These are phyloP conservation scores for Capronia americana DNA, from an alignment of 2,329 filamentous ascomycete species.

Conservation along the genomic window DNA sequence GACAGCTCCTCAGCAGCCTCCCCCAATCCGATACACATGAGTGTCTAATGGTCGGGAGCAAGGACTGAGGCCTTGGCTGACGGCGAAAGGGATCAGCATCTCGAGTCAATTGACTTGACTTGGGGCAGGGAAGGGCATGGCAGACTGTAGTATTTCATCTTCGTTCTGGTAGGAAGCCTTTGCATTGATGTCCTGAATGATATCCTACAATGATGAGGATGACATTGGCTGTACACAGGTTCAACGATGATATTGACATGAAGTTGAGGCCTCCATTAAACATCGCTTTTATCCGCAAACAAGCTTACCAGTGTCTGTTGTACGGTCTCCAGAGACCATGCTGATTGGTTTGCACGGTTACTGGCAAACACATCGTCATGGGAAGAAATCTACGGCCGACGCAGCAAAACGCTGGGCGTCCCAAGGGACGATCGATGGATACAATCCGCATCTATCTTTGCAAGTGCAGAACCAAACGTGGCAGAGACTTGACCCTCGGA, in stretches of 20 bases:
- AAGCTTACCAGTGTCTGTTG: neutral
- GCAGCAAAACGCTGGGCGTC: neutral
- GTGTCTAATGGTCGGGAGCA: neutral
- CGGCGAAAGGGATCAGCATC: neutral
- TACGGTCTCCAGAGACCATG: neutral
- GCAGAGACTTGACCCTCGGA: neutral
- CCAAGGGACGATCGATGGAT: neutral
- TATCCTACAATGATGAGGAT: constrained; percentile 8
- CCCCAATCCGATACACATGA: constrained; percentile 29
- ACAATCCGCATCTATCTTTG: neutral
- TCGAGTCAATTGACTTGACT: neutral
- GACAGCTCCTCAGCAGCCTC: constrained; percentile 13
- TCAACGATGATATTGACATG: constrained; percentile 19
- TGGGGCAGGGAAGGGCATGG: neutral
- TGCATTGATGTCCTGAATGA: constrained; percentile 4
- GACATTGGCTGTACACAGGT: constrained; percentile 17
- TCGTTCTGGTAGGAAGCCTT: neutral
- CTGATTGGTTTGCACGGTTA: neutral
- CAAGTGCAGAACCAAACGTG: neutral
- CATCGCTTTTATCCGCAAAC: neutral
- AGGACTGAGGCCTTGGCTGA: neutral
- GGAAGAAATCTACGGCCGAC: neutral
- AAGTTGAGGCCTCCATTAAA: neutral
- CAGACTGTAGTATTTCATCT: neutral
- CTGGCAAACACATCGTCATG: neutral